Percentiles rank a stretch among this genome's conserved stretches.
Conservation (phyloP, 2,329 filamentous ascomycete species). For the Trichophyton simii region DNA sequence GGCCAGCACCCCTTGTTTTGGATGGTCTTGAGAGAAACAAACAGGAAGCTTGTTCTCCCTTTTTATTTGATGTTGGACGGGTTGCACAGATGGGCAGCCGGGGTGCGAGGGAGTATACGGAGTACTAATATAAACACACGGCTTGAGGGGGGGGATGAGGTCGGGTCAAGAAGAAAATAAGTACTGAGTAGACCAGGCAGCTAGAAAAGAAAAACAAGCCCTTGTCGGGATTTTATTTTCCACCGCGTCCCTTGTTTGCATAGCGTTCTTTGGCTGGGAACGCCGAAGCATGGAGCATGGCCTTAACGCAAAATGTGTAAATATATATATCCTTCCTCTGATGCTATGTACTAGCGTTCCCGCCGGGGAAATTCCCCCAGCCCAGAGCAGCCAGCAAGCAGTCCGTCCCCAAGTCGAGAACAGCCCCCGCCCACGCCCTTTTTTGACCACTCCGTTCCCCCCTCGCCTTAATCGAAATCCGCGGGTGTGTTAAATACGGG, state of each 20-base stretch:
- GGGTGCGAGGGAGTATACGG: neutral
- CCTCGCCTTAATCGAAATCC: conserved; percentile 2
- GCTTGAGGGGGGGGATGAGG: neutral
- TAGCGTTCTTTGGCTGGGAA: conserved; percentile 4
- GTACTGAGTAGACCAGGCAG: neutral
- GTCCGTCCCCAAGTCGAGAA: neutral
- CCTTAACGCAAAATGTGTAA: neutral
- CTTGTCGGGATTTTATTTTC: neutral
- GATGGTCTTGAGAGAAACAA: neutral
- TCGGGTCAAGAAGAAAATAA: too few species aligned
- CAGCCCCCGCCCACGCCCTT: neutral
- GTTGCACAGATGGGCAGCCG: neutral
- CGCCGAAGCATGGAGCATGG: neutral
- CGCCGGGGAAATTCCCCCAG: too few species aligned
- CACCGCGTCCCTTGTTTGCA: neutral
- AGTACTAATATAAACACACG: neutral
- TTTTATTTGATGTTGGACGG: neutral
- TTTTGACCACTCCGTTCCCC: neutral
- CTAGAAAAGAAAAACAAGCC: neutral
- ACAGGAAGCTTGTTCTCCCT: neutral
- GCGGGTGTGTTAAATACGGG: neutral
- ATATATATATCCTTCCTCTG: neutral
- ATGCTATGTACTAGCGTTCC: too few species aligned
- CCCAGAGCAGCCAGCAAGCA: too few species aligned
- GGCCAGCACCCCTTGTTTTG: neutral